phyloP scores from a whole-genome alignment of 2,329 filamentous ascomycete genomes.

The Trichoderma brevicompactum region DNA sequence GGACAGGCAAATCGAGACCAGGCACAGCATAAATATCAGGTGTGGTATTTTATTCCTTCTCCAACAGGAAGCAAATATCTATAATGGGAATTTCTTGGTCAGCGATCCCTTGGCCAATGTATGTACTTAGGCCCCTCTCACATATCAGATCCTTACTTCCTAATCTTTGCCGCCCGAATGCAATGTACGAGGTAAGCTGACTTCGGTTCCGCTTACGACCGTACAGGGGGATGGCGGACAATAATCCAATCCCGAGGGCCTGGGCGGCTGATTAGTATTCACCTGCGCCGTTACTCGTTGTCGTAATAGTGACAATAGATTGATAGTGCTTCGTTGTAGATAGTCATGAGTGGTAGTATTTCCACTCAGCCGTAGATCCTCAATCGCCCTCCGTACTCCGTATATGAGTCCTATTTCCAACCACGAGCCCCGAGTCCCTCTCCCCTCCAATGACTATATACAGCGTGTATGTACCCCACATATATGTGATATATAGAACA shows the following conservation, averaged over 20 bases:
- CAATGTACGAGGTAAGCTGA: slow-evolving; percentile 23
- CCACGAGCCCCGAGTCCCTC: not conserved
- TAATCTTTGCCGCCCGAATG: slow-evolving; percentile 5
- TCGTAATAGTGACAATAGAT: not conserved
- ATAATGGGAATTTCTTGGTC: not conserved
- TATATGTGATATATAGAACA: slow-evolving; percentile 2
- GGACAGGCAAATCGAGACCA: not conserved
- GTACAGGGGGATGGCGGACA: not conserved
- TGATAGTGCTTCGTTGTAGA: not conserved
- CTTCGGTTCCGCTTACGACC: slow-evolving; percentile 12
- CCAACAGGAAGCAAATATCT: not conserved
- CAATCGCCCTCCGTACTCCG: not conserved
- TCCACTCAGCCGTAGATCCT: not conserved
- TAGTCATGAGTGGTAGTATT: not conserved
- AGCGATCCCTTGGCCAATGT: not conserved
- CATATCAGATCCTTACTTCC: slow-evolving; percentile 8
- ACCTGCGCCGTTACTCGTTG: not conserved
- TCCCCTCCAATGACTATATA: slow-evolving; percentile 9
- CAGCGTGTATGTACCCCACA: slow-evolving; percentile 12
- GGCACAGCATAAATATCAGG: not conserved
- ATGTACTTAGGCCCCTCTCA: not conserved
- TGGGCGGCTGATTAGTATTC: not conserved
- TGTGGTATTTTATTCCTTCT: not conserved
- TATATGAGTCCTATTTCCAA: not conserved
- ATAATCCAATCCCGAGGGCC: not conserved